Base-by-base conservation (phyloP, 2,329 filamentous ascomycete species). In the Exophiala calicioides region DNA sequence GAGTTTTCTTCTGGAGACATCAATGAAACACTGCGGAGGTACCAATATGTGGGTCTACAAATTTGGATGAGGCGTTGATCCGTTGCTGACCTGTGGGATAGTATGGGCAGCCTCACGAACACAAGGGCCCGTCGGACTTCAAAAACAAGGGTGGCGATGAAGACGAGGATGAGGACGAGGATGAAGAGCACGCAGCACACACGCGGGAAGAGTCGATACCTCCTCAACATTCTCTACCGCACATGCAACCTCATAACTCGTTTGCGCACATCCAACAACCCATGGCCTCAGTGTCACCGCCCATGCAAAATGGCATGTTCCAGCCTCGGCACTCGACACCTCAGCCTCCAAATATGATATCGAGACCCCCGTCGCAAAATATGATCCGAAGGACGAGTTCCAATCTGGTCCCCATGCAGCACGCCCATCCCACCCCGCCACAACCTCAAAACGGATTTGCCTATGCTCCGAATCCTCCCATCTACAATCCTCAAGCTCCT, bases 1-100 rank as follows among this genome's bases (percentile, higher is more conserved):
- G 90, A 98, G 69, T 98, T 95, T 68, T 97, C 90, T 9, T 97
- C 91, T 13, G 78, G 82, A 60, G 89, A 96, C 68, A 95, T 98
- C 80, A 85, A 85, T 66, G 89, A 96, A 56, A 87, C 94, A 38
- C 82, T 98, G 58, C 80, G 81, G 40, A 81, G 89, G 66, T 94
- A 95, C 65, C 85, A 90, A 81, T 95, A 90, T 70, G 91, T 96
- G 75, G 62, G 89, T 81, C 40, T n/a, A n/a, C n/a, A n/a, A n/a
- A n/a, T n/a, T n/a, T n/a, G n/a, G n/a, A n/a, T n/a, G n/a, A n/a
- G n/a, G n/a, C n/a, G n/a, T n/a, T n/a, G n/a, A n/a, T n/a, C n/a
- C n/a, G n/a, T 32, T 48, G 18, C 40, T 48, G 29, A 55, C 47
- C 5, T 19, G 45, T 32, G 32, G 40, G 40, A 47, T 47, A 96